Evolutionary conservation across 495 filamentous ascomycete genomes (phyloP), one percentile per base, ranked within the genome.

Genomic region (Penicillium riverlandense): DNA sequence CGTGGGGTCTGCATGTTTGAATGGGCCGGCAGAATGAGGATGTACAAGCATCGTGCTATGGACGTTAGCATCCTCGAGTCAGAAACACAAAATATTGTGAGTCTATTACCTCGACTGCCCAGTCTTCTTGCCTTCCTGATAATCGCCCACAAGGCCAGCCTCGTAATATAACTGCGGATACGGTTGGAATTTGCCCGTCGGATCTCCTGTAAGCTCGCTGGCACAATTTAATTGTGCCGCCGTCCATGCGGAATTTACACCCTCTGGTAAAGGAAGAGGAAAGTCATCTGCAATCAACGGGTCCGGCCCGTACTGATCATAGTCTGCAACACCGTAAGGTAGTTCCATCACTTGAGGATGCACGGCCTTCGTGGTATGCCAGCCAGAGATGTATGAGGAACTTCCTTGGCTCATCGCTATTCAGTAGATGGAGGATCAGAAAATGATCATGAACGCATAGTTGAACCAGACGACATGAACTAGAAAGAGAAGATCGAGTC

Each of bases 81-180:
- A 22, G 22, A 22, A 4, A 22, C 22, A 22, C 22, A 22, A 6
- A 22, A 22, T 3, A 4, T 22, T 22, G 22, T 6, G 22, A 6
- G 22, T 6, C 32, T 34, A 11, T 34, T 34, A 34, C 32, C 32
- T 9, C n/a, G 32, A 11, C 9, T 34, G n/a, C n/a, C 32, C 32
- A 34, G 9, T 10, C 32, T 12, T 34, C 32, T 34, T 34, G 32
- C n/a, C n/a, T 34, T 51, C 29, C 1, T 16, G n/a, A 13, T 45
- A 15, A 7, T 38, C 28, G 40, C 22, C 46, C 16, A 47, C 49
- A 9, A 55, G 43, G 31, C 49, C 49, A 8, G 46, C 47, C 15
- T 40, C 41, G 29, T 48, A 46, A 45, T 45, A 52, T 7, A 31
- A 35, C 11, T 50, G 43, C 1, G 47, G 41, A 34, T 54, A 54